Evolutionary conservation across 2,329 filamentous ascomycete genomes (phyloP), one percentile per base, ranked within the genome.

Genomic region (Colletotrichum australisinense): DNA sequence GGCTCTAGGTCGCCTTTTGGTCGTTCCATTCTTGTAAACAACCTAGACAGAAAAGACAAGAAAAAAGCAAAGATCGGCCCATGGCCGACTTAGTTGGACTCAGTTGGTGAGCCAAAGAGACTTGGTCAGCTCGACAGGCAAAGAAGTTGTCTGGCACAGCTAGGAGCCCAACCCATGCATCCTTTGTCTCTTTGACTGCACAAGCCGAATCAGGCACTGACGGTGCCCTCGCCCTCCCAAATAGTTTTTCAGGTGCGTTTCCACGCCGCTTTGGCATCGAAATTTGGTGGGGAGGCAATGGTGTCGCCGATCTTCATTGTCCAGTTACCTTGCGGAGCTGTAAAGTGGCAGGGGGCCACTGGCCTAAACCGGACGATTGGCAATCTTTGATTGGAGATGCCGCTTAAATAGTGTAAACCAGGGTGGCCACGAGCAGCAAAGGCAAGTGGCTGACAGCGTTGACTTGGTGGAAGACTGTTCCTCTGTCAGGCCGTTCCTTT

Each of bases 281-380:
- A 38, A 49, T 57, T 32, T 56, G 67, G 52, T 60, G 66, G 24
- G 70, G 59, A 66, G 46, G 70, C 67, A 73, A 62, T 73, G 71
- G 67, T 73, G 67, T 32, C 56, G 71, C 67, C 60, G 71, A 73
- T 73, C 71, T 42, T 73, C 56, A 71, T 70, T 70, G 71, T 66
- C 67, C 12, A 66, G 16, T 32, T 30, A 24, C 14, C 35, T 32
- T 30, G n/a, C 14, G 68, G 49, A 35, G 35, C 60, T 55, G 42
- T 52, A 49, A 19, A 24, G 38, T 49, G 8, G 53, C 59, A 32
- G 67, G 30, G 30, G 49, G 35, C 35, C 42, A 60, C 67, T 73
- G 67, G 49, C 71, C 71, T 55, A 71, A 73, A 73, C 67, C 71
- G 71, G 71, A 73, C 67, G 71, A 38, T 56, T 60, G 67, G 55